A percentile compares a stretch with the other conserved stretches of the same genome.
Evolutionary conservation across 257 asterid genomes (phyloP).

Genomic region (Dorcoceras hygrometricum): DNA sequence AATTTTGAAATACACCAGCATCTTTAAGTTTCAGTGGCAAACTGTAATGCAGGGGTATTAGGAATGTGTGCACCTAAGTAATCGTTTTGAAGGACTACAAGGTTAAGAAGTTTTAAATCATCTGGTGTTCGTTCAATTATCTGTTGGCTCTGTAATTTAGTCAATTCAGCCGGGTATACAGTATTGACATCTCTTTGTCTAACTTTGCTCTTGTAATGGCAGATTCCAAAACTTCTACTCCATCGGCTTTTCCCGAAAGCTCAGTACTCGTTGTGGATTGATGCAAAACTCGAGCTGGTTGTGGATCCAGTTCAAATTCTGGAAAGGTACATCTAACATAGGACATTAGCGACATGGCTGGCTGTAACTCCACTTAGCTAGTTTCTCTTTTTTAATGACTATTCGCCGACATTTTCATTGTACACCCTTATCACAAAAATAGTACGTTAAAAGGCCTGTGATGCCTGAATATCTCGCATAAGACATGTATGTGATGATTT

Average conservation of each 20-base stretch:
- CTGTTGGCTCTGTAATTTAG: neutral
- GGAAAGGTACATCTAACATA: conserved; percentile 59
- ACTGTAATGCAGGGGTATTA: neutral
- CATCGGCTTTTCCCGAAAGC: conserved; percentile 87
- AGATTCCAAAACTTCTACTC: conserved; percentile 88
- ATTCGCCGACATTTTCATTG: neutral
- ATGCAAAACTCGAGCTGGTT: conserved; percentile 89
- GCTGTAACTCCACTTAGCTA: neutral
- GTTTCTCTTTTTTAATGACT: neutral
- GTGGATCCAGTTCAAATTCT: conserved; percentile 88
- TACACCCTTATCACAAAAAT: neutral
- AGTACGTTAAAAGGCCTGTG: neutral
- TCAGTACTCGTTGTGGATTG: conserved; percentile 87
- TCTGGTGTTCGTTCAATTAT: neutral
- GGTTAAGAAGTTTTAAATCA: neutral
- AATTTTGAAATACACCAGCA: neutral
- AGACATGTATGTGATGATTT: neutral
- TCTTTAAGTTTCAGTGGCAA: neutral
- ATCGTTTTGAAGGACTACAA: neutral
- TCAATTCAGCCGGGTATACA: neutral
- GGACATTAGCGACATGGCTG: neutral
- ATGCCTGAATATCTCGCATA: neutral
- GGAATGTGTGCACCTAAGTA: neutral
- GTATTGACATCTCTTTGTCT: conserved; percentile 5
- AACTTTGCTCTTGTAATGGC: conserved; percentile 32